Conservation (phyloP, 768 basidiomycete species). For the Gloeopeniophorella convolvens region DNA sequence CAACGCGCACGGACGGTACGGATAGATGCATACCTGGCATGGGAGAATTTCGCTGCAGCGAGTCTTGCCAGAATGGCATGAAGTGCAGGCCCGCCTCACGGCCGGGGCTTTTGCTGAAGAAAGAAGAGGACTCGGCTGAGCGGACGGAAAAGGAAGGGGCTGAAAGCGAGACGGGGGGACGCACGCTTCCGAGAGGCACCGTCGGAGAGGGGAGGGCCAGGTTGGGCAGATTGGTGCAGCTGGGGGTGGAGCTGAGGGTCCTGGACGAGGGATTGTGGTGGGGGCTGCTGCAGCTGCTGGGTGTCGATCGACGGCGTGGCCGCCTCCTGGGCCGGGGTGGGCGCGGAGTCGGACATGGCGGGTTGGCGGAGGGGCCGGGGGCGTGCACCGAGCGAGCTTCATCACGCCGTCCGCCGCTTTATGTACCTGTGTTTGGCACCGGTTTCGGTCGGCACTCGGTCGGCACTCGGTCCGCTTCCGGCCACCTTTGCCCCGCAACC, state of each 20-base stretch:
- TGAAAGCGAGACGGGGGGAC: slow-evolving; percentile 22
- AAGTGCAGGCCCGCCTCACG: slow-evolving; percentile 71
- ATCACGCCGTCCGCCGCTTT: slow-evolving; percentile 18
- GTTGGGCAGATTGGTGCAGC: slow-evolving; percentile 24
- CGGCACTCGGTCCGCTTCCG: slow-evolving; percentile 7
- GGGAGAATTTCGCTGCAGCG: slow-evolving; percentile 77
- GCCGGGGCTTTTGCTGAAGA: slow-evolving; percentile 69
- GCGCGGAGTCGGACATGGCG: slow-evolving; percentile 62
- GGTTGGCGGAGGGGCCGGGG: slow-evolving; percentile 48
- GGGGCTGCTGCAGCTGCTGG: slow-evolving; percentile 38
- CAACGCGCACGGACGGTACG: slow-evolving; percentile 10
- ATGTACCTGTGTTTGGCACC: slow-evolving; percentile 20
- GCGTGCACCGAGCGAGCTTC: neutral
- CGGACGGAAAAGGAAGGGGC: neutral
- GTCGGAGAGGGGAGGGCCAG: slow-evolving; percentile 26
- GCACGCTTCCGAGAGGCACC: slow-evolving; percentile 54
- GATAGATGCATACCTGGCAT: slow-evolving; percentile 52
- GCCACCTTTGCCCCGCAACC: slow-evolving; percentile 8
- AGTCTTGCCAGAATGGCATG: slow-evolving; percentile 80
- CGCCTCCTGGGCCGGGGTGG: slow-evolving; percentile 63
- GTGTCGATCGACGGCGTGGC: slow-evolving; percentile 53
- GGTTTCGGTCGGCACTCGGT: slow-evolving; percentile 17
- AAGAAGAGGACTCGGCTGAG: slow-evolving; percentile 18
- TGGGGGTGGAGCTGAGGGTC: slow-evolving; percentile 30
- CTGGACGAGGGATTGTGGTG: slow-evolving; percentile 15